Evolutionary conservation across 176 grass and related monocot genomes (phyloP), one percentile per base, ranked within the genome.

Genomic region (Avena atlantica): DNA sequence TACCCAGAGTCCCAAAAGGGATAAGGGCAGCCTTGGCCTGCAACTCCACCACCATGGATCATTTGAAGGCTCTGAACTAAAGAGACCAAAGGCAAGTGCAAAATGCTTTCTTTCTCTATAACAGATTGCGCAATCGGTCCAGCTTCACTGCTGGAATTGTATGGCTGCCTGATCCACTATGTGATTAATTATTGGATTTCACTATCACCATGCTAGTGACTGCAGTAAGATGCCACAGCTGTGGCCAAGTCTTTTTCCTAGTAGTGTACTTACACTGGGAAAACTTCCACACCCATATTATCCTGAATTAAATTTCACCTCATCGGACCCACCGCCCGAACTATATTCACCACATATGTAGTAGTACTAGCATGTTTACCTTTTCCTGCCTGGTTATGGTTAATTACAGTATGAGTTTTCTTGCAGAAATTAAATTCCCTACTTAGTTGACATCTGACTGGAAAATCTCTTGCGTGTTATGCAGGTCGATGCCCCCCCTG

Each of bases 401-500:
- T 50, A 15, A 25, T 50, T 61, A 48, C 25, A 55, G 52, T 55
- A 17, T 31, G 25, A 59, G 44, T 68, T 79, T 66, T 27, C 19
- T 31, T 68, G 31, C 24, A 47, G 73, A 79, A 62, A 61, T 31
- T 16, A 8, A 56, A 77, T 77, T 12, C 1, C 49, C 31, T 53
- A 9, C 3, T 65, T 69, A 57, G 40, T 61, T n/a, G 50, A 86
- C 74, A 84, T 57, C 87, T 52, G 76, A 80, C 50, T 84, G 29
- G 84, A 83, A 65, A 62, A 40, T 90, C 31, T 52, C 75, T 78
- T 79, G 0, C 24, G 70, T 85, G 13, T 61, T 86, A 20, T 92
- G 86, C 86, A 98, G 95, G 76, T 84, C 74, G 85, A 93, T 73
- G 74, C 78, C 9, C 76, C 91, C 67, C 80, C 86, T 71, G 86